These are phyloP conservation scores for Fusarium azukiicola DNA, from an alignment of 2,329 filamentous ascomycete species.

Conservation along the genomic window DNA sequence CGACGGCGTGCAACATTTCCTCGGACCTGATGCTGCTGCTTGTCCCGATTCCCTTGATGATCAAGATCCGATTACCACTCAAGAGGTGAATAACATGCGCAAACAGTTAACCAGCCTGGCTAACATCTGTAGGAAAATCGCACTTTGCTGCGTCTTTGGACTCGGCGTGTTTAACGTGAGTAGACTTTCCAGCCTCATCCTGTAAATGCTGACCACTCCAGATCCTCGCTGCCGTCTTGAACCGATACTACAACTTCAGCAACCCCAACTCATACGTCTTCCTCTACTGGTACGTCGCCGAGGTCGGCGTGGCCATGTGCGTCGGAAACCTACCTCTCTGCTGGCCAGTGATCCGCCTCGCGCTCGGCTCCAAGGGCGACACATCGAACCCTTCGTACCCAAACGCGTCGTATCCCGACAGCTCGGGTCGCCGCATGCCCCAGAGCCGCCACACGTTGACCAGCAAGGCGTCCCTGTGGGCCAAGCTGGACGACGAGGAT, in stretches of 20 bases:
- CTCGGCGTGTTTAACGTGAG: conserved; percentile 72
- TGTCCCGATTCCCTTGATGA: conserved; percentile 69
- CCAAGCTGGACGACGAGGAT: conserved; percentile 57
- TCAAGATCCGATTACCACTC: conserved; percentile 62
- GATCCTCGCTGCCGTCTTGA: conserved; percentile 78
- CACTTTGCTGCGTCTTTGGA: conserved; percentile 76
- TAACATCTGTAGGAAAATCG: conserved; percentile 67
- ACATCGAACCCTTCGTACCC: conserved; percentile 52
- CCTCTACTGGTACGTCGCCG: conserved; percentile 80
- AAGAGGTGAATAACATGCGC: conserved; percentile 44
- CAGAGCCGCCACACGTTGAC: conserved; percentile 38
- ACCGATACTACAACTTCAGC: conserved; percentile 81
- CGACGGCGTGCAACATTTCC: conserved; percentile 70
- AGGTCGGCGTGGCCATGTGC: conserved; percentile 78
- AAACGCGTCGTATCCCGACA: conserved; percentile 45
- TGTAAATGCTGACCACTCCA: conserved; percentile 48
- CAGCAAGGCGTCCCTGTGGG: conserved; percentile 54
- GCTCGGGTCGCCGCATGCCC: conserved; percentile 45
- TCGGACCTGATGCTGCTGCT: conserved; percentile 69
- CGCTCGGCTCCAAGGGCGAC: conserved; percentile 54
- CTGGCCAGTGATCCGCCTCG: conserved; percentile 76
- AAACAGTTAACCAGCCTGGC: rapidly evolving
- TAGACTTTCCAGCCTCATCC: not conserved
- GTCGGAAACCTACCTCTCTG: conserved; percentile 81
- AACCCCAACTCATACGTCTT: conserved; percentile 77